Evolutionary conservation across 108 stramenopile species (phyloP).

Genomic region (Nitzschia inconspicua): DNA sequence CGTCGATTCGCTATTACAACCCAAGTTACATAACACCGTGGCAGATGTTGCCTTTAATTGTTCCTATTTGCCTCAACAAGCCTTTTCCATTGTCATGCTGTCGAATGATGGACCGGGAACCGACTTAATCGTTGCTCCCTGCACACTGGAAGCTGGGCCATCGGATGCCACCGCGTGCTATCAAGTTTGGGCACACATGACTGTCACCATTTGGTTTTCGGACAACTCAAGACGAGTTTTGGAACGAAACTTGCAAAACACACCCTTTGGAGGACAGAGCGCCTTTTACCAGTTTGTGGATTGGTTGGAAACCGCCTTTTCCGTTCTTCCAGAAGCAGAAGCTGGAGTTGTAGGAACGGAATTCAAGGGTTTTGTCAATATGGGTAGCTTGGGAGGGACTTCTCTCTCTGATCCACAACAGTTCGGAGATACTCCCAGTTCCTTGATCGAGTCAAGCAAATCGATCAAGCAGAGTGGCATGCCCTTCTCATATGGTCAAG

Average conservation of each 20-base stretch:
- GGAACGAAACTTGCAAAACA: background rate
- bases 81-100: no score
- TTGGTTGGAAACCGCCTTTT: background rate
- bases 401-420: background rate
- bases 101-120: no score
- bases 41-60: background rate
- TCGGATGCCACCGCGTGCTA: background rate
- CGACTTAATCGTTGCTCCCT: background rate
- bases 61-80: no score
- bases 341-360: background rate
- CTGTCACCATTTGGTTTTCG: slow-evolving; percentile 11
- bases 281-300: background rate
- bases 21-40: background rate
- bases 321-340: background rate
- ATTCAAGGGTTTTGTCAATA: background rate
- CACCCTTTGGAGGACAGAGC: slow-evolving; percentile 1
- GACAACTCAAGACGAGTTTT: no score
- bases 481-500: background rate
- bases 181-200: background rate
- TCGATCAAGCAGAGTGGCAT: background rate
- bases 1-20: background rate
- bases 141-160: background rate
- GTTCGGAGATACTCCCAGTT: background rate
- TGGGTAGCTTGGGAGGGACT: background rate
- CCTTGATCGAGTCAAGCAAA: background rate